Percentiles rank a stretch among this genome's conserved stretches.
Evolutionary conservation across 1,284 basidiomycete species (phyloP).

Genomic region (Hymenochaete sp.): DNA sequence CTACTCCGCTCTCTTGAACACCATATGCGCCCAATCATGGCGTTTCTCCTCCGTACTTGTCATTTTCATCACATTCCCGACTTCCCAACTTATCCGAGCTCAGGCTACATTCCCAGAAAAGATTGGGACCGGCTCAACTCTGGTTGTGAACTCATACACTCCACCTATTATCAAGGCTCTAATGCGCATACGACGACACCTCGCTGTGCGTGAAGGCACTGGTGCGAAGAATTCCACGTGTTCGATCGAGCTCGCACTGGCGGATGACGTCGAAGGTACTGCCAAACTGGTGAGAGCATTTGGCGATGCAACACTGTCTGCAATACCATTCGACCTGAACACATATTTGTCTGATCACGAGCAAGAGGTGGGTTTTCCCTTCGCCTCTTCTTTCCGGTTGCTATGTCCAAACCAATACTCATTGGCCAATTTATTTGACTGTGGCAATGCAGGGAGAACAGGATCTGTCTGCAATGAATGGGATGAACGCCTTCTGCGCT

Average conservation of each 20-base stretch:
- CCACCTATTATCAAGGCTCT: conserved; percentile 57
- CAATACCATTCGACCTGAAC: conserved; percentile 5
- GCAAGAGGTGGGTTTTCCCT: conserved; percentile 38
- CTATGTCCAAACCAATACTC: not conserved
- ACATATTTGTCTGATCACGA: conserved; percentile 31
- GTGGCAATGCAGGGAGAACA: conserved; percentile 40
- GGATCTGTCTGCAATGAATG: conserved; percentile 40
- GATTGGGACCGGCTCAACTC: no score
- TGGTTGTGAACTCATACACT: conserved; percentile 35
- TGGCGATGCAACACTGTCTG: conserved; percentile 38
- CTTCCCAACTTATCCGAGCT: conserved; percentile 28
- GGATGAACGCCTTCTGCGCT: conserved; percentile 62
- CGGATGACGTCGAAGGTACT: conserved; percentile 46
- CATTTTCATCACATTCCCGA: conserved; percentile 57
- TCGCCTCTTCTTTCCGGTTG: not conserved
- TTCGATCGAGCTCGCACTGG: conserved; percentile 47
- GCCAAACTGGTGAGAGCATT: conserved; percentile 45
- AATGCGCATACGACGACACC: conserved; percentile 50
- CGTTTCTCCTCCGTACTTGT: conserved; percentile 45
- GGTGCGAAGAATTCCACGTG: conserved; percentile 46
- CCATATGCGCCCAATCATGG: conserved; percentile 46
- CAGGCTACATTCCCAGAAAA: conserved; percentile 21
- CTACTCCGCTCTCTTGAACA: conserved; percentile 27
- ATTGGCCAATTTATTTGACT: not conserved
- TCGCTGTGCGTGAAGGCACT: conserved; percentile 34